Base-by-base conservation (phyloP, 768 basidiomycete genomes). In the Calocybe gangraenosa region DNA sequence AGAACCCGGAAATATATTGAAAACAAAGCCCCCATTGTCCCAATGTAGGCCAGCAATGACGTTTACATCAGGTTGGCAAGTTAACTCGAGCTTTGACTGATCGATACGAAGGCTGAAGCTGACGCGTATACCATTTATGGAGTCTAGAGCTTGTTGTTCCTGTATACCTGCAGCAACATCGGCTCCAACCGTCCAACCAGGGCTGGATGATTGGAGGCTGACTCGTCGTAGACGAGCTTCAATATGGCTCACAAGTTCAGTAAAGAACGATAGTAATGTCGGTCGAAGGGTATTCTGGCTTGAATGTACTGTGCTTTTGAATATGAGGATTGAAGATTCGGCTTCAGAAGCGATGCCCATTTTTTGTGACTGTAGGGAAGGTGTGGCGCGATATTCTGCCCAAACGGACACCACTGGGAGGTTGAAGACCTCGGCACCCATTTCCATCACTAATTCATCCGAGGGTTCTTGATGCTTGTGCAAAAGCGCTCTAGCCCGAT, bases 51-150 rank as follows among this genome's bases (percentile, higher is more conserved):
- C 85, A 11, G 89, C 91, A 33, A 86, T 74, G n/a, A 96, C 94
- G 51, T 94, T 92, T 41, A 92, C 90, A 57, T 93, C 91, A 0
- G 92, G 92, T 49, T 84, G 81, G 53, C 95, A 97, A 0, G 87
- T 90, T 20, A 98, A 67, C 47, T 87, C 82, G 40, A 98, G 73
- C 44, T 76, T 82, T 0, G 95, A 97, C 57, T 84, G 78, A 58
- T 97, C 92, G 53, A 98, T 95, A 21, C 90, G 87, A 25, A 98
- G 73, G 54, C 90, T 92, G 65, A 96, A 80, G 49, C 79, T 87
- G 53, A 95, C 79, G 44, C 82, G 82, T 59, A 92, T 69, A 48
- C 76, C 73, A 15, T 75, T 70, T 15, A 66, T 64, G 21, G 66
- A 41, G 42, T 67, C 57, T 32, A 56, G 34, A 37, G 49, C 40